Evolutionary conservation across 495 filamentous ascomycete genomes (phyloP).

Genomic region (Aspergillus baeticus): DNA sequence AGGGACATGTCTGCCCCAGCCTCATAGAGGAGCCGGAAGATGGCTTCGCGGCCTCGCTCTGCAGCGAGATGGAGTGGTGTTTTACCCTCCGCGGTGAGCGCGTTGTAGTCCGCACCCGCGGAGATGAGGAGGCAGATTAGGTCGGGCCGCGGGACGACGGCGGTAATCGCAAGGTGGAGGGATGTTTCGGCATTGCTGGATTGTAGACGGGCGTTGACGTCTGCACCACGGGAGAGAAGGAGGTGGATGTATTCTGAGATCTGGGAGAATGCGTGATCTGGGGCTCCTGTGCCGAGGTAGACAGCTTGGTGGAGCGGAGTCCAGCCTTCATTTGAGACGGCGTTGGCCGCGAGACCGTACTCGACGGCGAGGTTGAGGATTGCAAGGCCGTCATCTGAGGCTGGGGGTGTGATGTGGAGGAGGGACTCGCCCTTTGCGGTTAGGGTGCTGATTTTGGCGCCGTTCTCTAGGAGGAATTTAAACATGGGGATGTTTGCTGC

Average conservation of each 20-base stretch:
- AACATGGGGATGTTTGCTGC: conserved; percentile 31
- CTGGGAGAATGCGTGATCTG: conserved; percentile 19
- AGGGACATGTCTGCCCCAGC: conserved; percentile 28
- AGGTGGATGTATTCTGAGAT: conserved; percentile 25
- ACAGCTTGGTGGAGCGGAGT: conserved; percentile 32
- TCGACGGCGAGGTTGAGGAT: conserved; percentile 28
- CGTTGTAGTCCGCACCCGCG: conserved; percentile 30
- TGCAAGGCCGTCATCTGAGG: conserved; percentile 24
- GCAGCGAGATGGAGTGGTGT: conserved; percentile 41
- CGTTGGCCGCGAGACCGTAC: conserved; percentile 13
- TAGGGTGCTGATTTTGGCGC: conserved; percentile 27
- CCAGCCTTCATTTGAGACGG: conserved; percentile 23
- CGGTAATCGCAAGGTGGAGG: conserved; percentile 27
- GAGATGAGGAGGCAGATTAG: conserved; percentile 30
- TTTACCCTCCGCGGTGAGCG: conserved; percentile 28
- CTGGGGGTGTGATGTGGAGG: conserved; percentile 30
- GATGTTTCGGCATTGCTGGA: conserved; percentile 23
- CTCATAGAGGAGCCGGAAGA: conserved; percentile 28
- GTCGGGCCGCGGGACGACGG: conserved; percentile 15
- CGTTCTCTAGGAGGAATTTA: conserved; percentile 22
- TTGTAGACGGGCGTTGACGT: conserved; percentile 21
- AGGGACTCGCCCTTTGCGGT: conserved; percentile 30
- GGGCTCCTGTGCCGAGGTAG: conserved; percentile 15
- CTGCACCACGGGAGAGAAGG: conserved; percentile 24
- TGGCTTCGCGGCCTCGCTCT: conserved; percentile 27